These are phyloP conservation scores for Tetracentron sinense DNA, from an alignment of 164 flowering plant species.

Conservation along the genomic window DNA sequence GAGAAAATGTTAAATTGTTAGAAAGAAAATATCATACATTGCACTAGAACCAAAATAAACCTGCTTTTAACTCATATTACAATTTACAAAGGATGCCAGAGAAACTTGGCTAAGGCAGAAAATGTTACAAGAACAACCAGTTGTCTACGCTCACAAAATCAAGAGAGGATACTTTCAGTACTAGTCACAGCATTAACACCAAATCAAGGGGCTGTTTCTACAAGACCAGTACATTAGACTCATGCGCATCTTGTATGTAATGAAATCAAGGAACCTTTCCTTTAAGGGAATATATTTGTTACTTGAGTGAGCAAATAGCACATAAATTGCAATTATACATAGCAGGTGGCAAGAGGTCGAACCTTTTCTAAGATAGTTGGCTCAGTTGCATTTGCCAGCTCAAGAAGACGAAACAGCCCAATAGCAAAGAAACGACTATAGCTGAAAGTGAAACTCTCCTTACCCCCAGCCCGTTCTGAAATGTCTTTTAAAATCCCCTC, in stretches of 20 bases:
- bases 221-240: background rate
- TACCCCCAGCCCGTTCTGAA: conserved; percentile 71
- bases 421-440: conserved; percentile 95
- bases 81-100: background rate
- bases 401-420: conserved; percentile 92
- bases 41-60: no score
- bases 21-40: no score
- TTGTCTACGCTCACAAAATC: background rate
- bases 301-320: no score
- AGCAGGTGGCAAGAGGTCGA: conserved; percentile 8
- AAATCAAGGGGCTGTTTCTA: background rate
- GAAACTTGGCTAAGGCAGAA: no score
- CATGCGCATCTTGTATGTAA: no score
- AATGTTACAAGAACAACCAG: background rate
- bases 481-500: conserved; percentile 77
- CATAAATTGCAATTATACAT: background rate
- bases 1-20: background rate
- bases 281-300: background rate
- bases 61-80: no score
- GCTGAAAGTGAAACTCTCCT: conserved; percentile 75
- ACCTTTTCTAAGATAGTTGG: conserved; percentile 88
- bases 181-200: background rate
- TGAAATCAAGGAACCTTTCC: background rate
- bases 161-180: background rate
- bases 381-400: conserved; percentile 81